Percentiles rank a stretch among this genome's conserved stretches.
phyloP scores from a whole-genome alignment of 2,329 filamentous ascomycete species.

The Conoideocrella luteorostrata region DNA sequence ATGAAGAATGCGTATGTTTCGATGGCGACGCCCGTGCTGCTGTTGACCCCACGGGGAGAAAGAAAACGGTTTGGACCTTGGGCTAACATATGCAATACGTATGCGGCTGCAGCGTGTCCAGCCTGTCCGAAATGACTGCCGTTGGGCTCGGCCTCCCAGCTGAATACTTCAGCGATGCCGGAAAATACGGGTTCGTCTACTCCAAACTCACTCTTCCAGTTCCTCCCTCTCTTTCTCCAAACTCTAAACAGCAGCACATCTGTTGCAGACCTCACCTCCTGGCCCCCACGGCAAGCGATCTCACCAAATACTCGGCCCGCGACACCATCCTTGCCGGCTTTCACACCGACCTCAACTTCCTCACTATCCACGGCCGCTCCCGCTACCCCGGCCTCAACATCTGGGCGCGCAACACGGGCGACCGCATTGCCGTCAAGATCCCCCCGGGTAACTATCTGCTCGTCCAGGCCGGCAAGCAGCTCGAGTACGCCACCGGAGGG shows the following conservation, averaged over 20 bases:
- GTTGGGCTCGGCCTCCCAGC: constrained; percentile 47
- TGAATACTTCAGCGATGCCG: constrained; percentile 48
- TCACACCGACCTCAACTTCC: constrained; percentile 59
- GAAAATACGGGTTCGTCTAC: constrained; percentile 42
- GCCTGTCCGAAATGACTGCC: constrained; percentile 53
- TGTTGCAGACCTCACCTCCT: constrained; percentile 49
- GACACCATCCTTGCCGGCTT: constrained; percentile 58
- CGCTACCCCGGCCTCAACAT: constrained; percentile 57
- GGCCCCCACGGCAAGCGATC: constrained; percentile 54
- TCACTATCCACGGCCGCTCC: constrained; percentile 58
- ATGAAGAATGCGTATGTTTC: constrained; percentile 51
- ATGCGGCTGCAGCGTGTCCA: constrained; percentile 41
- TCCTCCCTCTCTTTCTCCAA: too few species aligned
- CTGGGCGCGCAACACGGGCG: constrained; percentile 58
- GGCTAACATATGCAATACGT: too few species aligned
- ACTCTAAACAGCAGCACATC: too few species aligned
- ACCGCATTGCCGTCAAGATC: constrained; percentile 52
- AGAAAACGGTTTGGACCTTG: too few species aligned
- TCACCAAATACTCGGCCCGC: constrained; percentile 42
- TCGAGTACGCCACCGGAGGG: constrained; percentile 55
- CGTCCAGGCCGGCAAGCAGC: constrained; percentile 57
- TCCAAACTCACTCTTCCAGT: not conserved
- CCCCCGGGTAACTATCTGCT: constrained; percentile 51
- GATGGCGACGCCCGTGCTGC: too few species aligned
- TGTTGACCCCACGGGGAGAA: not conserved